Evolutionary conservation across 2,329 filamentous ascomycete species (phyloP).

Genomic region (Mollisia scopiformis): DNA sequence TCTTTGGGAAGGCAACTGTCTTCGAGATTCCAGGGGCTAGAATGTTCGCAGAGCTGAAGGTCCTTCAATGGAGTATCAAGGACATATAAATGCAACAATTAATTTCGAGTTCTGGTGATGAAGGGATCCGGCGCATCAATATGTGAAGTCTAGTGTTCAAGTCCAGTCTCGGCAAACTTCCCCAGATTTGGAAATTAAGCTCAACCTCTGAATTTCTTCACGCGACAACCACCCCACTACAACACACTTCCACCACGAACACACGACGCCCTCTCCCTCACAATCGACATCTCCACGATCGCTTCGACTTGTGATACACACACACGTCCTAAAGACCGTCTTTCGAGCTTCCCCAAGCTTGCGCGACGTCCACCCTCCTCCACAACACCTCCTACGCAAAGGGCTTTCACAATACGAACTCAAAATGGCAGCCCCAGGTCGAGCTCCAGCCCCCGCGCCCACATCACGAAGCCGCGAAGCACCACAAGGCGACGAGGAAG

Average conservation of each 20-base stretch:
- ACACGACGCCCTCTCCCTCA: not conserved
- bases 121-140: not conserved
- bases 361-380: not conserved
- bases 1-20: not conserved
- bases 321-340: not conserved
- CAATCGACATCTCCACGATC: not conserved
- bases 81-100: not conserved
- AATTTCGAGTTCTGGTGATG: not conserved
- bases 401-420: no score
- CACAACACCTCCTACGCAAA: no score
- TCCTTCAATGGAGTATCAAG: not conserved
- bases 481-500: slow-evolving; percentile 83
- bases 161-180: slow-evolving; percentile 21
- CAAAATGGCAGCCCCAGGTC: slow-evolving; percentile 29
- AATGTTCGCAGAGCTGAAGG: not conserved
- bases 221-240: slow-evolving; percentile 15
- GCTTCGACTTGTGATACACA: not conserved
- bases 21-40: no score
- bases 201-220: slow-evolving; percentile 19
- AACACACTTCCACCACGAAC: not conserved
- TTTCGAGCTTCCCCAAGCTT: not conserved
- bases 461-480: slow-evolving; percentile 69
- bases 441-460: no score
- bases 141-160: slow-evolving; percentile 1
- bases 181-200: slow-evolving; percentile 20